Percentiles rank a stretch among this genome's conserved stretches.
These are phyloP conservation scores for Hyparrhenia diplandra DNA, from an alignment of 176 grass and related monocot genomes.

Conservation along the genomic window DNA sequence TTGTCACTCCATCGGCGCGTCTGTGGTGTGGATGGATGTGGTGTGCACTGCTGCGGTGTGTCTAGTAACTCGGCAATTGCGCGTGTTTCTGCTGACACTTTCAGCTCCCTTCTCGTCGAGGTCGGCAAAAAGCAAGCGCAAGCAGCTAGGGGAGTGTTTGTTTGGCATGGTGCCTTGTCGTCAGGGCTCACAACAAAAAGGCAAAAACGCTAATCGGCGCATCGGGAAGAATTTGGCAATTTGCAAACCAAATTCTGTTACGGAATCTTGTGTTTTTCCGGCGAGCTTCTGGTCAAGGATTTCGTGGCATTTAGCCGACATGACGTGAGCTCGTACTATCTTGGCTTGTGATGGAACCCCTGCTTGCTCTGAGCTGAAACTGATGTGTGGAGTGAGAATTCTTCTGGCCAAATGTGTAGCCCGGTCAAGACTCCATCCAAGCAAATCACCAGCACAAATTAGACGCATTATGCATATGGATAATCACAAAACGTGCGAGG, in stretches of 20 bases:
- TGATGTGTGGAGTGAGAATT: slow-evolving; percentile 17
- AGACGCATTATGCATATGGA: background rate
- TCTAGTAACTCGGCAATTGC: too few relatives aligned
- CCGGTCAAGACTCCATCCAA: background rate
- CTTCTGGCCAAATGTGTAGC: background rate
- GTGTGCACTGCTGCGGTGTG: too few relatives aligned
- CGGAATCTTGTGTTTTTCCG: background rate
- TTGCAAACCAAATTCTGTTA: background rate
- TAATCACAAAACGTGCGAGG: background rate
- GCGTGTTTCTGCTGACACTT: too few relatives aligned
- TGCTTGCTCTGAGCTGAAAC: background rate
- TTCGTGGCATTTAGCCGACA: background rate
- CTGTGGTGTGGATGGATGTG: too few relatives aligned
- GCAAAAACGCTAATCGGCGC: too few relatives aligned
- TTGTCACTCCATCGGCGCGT: too few relatives aligned
- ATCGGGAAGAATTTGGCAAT: background rate
- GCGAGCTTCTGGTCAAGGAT: background rate
- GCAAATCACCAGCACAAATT: background rate
- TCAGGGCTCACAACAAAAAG: too few relatives aligned
- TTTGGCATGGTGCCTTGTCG: too few relatives aligned
- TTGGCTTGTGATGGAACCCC: background rate
- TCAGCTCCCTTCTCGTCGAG: too few relatives aligned
- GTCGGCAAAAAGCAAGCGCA: too few relatives aligned
- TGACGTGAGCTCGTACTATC: background rate
- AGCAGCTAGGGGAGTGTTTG: too few relatives aligned